Evolutionary conservation across 2,329 filamentous ascomycete species (phyloP).

Genomic region (Tolypocladium album): DNA sequence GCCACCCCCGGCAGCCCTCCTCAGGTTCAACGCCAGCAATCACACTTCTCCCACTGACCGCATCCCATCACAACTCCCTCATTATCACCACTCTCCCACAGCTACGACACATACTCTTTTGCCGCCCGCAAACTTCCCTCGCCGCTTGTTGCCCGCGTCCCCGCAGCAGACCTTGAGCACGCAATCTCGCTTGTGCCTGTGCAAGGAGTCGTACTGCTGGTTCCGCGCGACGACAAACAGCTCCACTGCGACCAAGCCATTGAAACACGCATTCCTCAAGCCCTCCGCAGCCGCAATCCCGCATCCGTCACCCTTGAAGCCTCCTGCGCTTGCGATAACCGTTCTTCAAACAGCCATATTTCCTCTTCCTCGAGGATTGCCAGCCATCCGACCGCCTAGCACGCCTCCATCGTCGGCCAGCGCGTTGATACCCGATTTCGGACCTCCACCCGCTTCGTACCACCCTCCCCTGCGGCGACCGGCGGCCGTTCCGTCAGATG

Average conservation of each 20-base stretch:
- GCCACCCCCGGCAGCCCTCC: neutral
- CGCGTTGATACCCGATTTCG: neutral
- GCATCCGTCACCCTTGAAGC: neutral
- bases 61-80: constrained; percentile 1
- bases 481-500: constrained; percentile 19
- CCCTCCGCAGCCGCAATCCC: neutral
- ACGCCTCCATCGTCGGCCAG: neutral
- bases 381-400: neutral
- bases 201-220: neutral
- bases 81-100: neutral
- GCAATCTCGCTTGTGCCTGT: neutral
- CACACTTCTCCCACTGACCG: neutral
- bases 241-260: neutral
- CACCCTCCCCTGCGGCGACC: constrained; percentile 6
- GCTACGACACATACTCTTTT: neutral
- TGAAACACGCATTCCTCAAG: neutral
- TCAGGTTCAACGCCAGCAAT: neutral
- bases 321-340: neutral
- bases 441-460: neutral
- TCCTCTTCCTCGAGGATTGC: neutral
- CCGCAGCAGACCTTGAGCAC: neutral
- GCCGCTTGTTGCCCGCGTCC: neutral
- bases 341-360: neutral
- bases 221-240: neutral
- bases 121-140: neutral